phyloP scores from a whole-genome alignment of 805 yeast species.

The Candida peoriensis region DNA sequence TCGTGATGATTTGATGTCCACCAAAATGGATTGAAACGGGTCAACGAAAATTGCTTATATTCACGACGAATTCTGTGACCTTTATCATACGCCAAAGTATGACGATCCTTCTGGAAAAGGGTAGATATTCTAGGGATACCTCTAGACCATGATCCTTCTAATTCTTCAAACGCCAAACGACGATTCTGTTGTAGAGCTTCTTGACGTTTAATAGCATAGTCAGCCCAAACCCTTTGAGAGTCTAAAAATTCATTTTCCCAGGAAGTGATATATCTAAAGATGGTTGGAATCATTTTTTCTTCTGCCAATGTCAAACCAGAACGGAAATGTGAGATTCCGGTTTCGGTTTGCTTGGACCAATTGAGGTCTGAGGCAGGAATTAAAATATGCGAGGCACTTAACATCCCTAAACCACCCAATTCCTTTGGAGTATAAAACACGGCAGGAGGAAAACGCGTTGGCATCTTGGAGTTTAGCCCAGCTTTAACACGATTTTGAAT shows the following conservation, averaged over 20 bases:
- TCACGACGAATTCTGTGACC: constrained; percentile 84
- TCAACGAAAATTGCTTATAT: constrained; percentile 66
- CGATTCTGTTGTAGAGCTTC: constrained; percentile 85
- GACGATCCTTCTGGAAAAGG: constrained; percentile 89
- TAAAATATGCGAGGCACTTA: constrained; percentile 92
- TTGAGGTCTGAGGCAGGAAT: constrained; percentile 90
- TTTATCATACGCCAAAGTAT: constrained; percentile 89
- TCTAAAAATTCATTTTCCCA: constrained; percentile 97
- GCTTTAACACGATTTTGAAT: constrained; percentile 91
- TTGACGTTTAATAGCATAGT: constrained; percentile 82
- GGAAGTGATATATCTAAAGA: constrained; percentile 85
- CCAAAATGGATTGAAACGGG: constrained; percentile 88
- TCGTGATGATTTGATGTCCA: constrained; percentile 94
- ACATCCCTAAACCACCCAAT: constrained; percentile 95
- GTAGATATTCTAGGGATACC: constrained; percentile 97
- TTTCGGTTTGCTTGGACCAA: constrained; percentile 91
- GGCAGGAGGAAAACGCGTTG: constrained; percentile 97
- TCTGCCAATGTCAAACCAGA: constrained; percentile 87
- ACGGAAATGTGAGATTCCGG: constrained; percentile 91
- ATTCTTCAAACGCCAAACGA: constrained; percentile 83
- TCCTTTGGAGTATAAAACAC: constrained; percentile 98
- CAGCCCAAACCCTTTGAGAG: constrained; percentile 97
- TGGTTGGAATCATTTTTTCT: constrained; percentile 81
- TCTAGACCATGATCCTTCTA: constrained; percentile 93
- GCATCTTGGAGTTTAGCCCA: constrained; percentile 97